Evolutionary conservation across 192 early-diverging fungal species (phyloP), one percentile per base, ranked within the genome.

Genomic region (Irineochytrium annulatum): DNA sequence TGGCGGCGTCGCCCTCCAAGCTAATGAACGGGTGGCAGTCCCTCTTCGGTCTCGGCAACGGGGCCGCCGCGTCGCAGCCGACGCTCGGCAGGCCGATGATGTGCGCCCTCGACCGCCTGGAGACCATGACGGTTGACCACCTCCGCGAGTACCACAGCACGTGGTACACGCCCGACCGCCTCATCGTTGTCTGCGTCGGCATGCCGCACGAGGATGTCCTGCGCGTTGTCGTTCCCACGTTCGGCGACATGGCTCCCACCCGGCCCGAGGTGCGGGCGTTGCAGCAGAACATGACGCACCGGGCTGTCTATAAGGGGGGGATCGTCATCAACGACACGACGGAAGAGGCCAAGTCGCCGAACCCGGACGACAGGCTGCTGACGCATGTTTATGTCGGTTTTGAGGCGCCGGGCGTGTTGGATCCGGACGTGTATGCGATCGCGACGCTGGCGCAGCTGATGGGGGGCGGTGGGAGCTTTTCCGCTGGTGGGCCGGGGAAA

Each of bases 401-500:
- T 69, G 89, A 92, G 70, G 87, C 88, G 19, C 75, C 90, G 1
- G 82, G 86, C 22, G 86, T 92, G 54, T 80, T 87, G 59, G 86
- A 89, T 67, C 80, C 90, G 28, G 96, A 97, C 65, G 87, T 95
- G 14, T 98, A 96, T 71, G 84, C 91, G 6, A 79, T 97, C 53
- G 91, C 96, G 6, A 91, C 89, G 16, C 73, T 98, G 34, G 88
- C 94, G 55, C 82, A 89, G 54, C 75, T 98, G 31, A 80, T 98
- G 68, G 96, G 96, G 26, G 96, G 96, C 31, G 96, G 96, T 37
- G 92, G 93, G 3, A 91, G 91, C 0, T 98, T 98, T 68, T 91
- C 89, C 13, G 96, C 96, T 0, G 96, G 96, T 57, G 96, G 96
- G 5, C 96, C 96, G 0, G 93, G 95, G 2, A 96, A 98, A 75